These are phyloP conservation scores for Phytophthora megakarya DNA, from an alignment of 352 stramenopile species.

Conservation along the genomic window DNA sequence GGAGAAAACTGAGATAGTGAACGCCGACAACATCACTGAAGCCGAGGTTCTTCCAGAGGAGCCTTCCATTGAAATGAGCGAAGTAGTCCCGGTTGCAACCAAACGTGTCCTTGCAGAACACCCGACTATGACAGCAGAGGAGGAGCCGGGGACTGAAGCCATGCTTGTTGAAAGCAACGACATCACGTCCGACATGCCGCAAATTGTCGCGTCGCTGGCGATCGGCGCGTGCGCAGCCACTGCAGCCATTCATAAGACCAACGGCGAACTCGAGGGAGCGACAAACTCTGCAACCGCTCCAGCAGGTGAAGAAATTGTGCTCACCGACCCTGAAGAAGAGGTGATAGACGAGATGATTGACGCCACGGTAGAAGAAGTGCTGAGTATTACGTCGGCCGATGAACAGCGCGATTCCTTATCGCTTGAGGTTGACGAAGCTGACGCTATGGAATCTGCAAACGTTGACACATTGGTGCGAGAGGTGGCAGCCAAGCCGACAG, in stretches of 20 bases:
- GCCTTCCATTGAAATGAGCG: not conserved
- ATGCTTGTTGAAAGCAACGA: not conserved
- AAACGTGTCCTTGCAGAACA: not conserved
- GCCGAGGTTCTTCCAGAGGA: not conserved
- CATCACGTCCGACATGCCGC: constrained; percentile 10
- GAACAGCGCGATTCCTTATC: constrained; percentile 17
- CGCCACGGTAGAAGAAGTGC: constrained; percentile 11
- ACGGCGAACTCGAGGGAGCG: not conserved
- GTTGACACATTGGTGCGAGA: not conserved
- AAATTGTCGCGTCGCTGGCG: constrained; percentile 22
- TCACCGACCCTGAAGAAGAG: constrained; percentile 10
- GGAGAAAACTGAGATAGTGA: not conserved
- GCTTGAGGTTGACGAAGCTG: not conserved
- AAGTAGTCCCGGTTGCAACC: not conserved
- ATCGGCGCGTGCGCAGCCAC: constrained; percentile 2
- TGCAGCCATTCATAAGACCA: not conserved
- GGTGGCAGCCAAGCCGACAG: too few species aligned
- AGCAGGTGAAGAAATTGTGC: not conserved
- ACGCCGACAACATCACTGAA: not conserved
- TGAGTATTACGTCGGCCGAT: constrained; percentile 12
- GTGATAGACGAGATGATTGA: constrained; percentile 16
- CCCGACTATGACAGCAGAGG: not conserved
- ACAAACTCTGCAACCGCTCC: not conserved
- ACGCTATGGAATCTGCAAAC: not conserved
- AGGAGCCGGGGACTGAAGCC: not conserved